These are phyloP conservation scores for Phytophthora brassicae DNA, from an alignment of 352 stramenopile species.

Conservation along the genomic window DNA sequence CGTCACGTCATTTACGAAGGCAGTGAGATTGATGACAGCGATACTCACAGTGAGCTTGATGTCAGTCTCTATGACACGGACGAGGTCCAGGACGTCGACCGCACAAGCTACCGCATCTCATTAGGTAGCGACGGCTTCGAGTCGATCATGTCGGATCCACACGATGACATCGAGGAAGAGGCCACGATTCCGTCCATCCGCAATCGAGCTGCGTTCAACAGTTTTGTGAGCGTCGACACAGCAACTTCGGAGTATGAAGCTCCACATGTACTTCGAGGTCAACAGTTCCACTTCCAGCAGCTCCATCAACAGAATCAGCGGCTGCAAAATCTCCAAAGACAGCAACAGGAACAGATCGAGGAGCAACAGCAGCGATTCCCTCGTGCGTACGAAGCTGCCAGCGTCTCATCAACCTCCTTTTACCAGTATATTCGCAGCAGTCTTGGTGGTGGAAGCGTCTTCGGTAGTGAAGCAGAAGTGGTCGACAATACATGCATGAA, in stretches of 20 bases:
- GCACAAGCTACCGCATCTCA: constrained; percentile 30
- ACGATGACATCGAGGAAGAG: constrained; percentile 22
- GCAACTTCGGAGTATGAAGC: constrained; percentile 19
- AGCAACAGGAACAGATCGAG: constrained; percentile 28
- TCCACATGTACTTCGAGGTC: not conserved
- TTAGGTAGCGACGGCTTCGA: constrained; percentile 33
- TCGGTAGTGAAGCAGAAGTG: constrained; percentile 1
- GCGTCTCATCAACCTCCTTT: constrained; percentile 22
- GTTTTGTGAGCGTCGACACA: constrained; percentile 35
- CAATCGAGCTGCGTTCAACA: constrained; percentile 25
- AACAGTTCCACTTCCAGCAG: constrained; percentile 20
- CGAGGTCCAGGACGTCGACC: constrained; percentile 25
- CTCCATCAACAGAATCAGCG: constrained; percentile 26
- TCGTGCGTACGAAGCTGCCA: constrained; percentile 23
- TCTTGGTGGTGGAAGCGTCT: not conserved
- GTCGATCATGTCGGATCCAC: constrained; percentile 26
- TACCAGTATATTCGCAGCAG: constrained; percentile 28
- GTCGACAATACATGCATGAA: not conserved
- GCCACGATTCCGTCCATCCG: constrained; percentile 12
- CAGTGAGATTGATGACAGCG: constrained; percentile 34
- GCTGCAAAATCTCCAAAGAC: constrained; percentile 25
- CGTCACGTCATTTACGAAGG: constrained; percentile 30
- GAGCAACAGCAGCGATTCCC: constrained; percentile 27
- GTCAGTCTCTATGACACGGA: constrained; percentile 66
- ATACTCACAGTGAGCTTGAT: constrained; percentile 57